Percentiles rank a stretch among this genome's conserved stretches.
These are phyloP conservation scores for Alternaria sp. DNA, from an alignment of 2,329 filamentous ascomycete genomes.

Conservation along the genomic window DNA sequence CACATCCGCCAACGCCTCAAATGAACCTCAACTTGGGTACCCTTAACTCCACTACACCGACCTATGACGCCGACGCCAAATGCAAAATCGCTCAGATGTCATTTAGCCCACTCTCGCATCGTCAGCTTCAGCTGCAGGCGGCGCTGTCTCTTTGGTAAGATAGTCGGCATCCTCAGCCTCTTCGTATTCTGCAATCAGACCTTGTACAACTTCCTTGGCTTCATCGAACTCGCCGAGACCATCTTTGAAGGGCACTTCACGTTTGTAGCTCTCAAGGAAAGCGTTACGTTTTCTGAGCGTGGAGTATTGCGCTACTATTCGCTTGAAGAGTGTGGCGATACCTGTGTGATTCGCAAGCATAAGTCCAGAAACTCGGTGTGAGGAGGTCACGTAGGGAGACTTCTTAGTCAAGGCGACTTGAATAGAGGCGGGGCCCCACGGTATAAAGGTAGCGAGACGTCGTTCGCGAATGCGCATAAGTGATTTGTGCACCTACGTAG, in stretches of 20 bases:
- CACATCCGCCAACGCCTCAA: conserved; percentile 7
- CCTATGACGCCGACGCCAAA: conserved; percentile 12
- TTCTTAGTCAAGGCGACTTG: conserved; percentile 97
- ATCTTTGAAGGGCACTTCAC: conserved; percentile 91
- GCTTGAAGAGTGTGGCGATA: conserved; percentile 95
- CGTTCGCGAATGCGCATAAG: conserved; percentile 94
- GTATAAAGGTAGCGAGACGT: conserved; percentile 93
- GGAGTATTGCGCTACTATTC: conserved; percentile 92
- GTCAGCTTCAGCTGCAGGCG: conserved; percentile 48
- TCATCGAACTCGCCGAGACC: conserved; percentile 96
- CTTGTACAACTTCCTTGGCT: conserved; percentile 87
- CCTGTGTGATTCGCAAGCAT: conserved; percentile 99
- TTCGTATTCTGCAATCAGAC: conserved; percentile 94
- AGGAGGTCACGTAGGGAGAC: conserved; percentile 93
- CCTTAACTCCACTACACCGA: conserved; percentile 4
- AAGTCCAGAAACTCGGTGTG: conserved; percentile 91
- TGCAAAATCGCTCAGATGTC: neutral
- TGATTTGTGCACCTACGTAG: conserved; percentile 83
- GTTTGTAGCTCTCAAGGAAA: conserved; percentile 96
- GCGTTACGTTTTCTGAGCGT: conserved; percentile 95
- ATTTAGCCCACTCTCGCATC: conserved; percentile 41
- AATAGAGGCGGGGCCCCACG: conserved; percentile 97
- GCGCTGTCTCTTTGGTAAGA: conserved; percentile 73
- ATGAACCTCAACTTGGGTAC: neutral
- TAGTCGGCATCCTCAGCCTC: conserved; percentile 93